Conservation (phyloP, 2,329 filamentous ascomycete species). For the Penicillium sp. region DNA sequence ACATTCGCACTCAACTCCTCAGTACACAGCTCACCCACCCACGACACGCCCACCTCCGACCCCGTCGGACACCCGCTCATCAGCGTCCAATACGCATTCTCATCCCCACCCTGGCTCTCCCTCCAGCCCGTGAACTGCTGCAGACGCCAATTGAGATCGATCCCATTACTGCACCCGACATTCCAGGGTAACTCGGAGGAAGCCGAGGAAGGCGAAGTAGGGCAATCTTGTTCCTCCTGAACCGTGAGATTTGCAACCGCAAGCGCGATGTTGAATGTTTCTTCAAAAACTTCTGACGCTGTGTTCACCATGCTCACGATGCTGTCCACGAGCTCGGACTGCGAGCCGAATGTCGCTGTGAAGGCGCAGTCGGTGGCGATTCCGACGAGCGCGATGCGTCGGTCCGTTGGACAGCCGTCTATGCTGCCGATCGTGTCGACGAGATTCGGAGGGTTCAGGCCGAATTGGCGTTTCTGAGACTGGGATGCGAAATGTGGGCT, state of each 20-base stretch:
- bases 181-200: constrained; percentile 52
- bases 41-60: constrained; percentile 84
- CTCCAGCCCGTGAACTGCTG: constrained; percentile 86
- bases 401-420: constrained; percentile 78
- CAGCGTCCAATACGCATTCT: constrained; percentile 89
- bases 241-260: constrained; percentile 83
- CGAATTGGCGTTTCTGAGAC: constrained; percentile 9
- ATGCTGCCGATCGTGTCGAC: constrained; percentile 75
- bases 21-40: constrained; percentile 74
- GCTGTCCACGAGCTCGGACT: constrained; percentile 47
- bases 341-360: constrained; percentile 69
- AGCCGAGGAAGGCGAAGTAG: constrained; percentile 69
- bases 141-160: constrained; percentile 26
- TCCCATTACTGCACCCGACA: constrained; percentile 20
- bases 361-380: constrained; percentile 92
- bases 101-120: constrained; percentile 68
- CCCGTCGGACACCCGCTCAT: constrained; percentile 79
- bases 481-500: not conserved
- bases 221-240: constrained; percentile 69
- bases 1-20: constrained; percentile 67
- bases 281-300: constrained; percentile 84
- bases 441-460: constrained; percentile 44
- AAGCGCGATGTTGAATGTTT: constrained; percentile 88
- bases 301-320: constrained; percentile 70
- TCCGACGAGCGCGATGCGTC: constrained; percentile 84